Base-by-base conservation (phyloP, 345 rosid species). In the Hibiscus trionum region DNA sequence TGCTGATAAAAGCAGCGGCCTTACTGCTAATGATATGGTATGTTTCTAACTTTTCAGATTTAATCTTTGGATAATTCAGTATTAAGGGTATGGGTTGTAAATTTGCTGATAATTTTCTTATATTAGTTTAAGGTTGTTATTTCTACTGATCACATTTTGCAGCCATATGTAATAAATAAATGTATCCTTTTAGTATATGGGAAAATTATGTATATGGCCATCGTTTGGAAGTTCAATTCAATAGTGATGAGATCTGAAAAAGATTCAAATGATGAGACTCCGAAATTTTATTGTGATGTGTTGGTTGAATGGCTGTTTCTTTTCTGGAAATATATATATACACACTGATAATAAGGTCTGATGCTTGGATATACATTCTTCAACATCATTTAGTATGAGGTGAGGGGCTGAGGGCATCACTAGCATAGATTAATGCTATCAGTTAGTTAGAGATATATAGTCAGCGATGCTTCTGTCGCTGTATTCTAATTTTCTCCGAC, bases 1-100 rank as follows among this genome's bases (percentile, higher is more conserved):
- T 79, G 84, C 90, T 86, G 76, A 61, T 85, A 90, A 90, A 83
- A 96, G 97, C 79, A 88, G 86, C 74, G 80, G 87, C 82, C 84
- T 82, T 82, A 77, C 91, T 75, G 60, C 89, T 63, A 88, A 78
- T 80, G 96, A 92, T 63, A 35, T 71, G 85, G 99, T 95, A 87
- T 60, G 55, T 74, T 4, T 14, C 65, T 55, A 8, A 42, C 71
- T 74, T 9, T 21, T 9, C 11, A 14, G 0, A 21, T 17, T 11
- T 21, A 70, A 8, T 5, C 57, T 56, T 35, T 39, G 61, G 47
- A 55, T 69, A 53, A 35, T 56, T 53, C 56, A 11, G 17, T 47
- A 33, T 11, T 70, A 16, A 55, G 50, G 52, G 8, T 52, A 56
- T 11, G 56, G 12, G 3, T 46, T 66, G 35, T 14, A 19, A 14